These are phyloP conservation scores for Saccharomyces hybrid DNA, from an alignment of 1,139 yeast genomes.

Conservation along the genomic window DNA sequence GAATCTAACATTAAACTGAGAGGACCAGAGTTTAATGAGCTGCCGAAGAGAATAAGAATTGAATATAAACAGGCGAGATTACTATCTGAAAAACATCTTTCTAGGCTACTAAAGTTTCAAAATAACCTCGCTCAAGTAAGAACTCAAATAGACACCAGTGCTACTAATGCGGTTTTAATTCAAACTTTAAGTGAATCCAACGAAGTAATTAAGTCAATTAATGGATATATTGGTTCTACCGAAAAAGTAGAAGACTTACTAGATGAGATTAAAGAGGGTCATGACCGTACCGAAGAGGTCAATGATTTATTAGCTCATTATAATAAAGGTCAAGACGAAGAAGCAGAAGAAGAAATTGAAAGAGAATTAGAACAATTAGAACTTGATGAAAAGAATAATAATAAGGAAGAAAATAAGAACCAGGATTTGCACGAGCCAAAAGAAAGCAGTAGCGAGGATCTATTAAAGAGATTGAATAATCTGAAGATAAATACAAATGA, in stretches of 20 bases:
- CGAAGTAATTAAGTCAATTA: constrained; percentile 26
- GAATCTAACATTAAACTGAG: constrained; percentile 9
- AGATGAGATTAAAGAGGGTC: constrained; percentile 39
- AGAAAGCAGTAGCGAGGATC: background rate
- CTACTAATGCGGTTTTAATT: constrained; percentile 37
- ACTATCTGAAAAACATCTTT: constrained; percentile 32
- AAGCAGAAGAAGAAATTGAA: constrained; percentile 35
- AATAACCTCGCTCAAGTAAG: constrained; percentile 37
- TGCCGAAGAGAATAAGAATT: constrained; percentile 14
- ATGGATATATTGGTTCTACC: constrained; percentile 32
- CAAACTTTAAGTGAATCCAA: constrained; percentile 37
- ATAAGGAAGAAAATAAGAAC: background rate
- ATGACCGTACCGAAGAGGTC: constrained; percentile 34
- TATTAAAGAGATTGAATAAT: background rate
- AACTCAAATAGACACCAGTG: constrained; percentile 43
- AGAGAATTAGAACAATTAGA: constrained; percentile 12
- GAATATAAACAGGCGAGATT: constrained; percentile 29
- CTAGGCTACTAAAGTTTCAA: constrained; percentile 32
- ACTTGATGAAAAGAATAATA: constrained; percentile 6
- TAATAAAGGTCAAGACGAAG: constrained; percentile 23
- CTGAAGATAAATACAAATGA: background rate
- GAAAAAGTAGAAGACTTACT: constrained; percentile 37
- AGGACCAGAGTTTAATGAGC: constrained; percentile 5
- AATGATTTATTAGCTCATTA: constrained; percentile 33
- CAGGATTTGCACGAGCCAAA: background rate